These are phyloP conservation scores for Isoetes engelmannii DNA, from an alignment of 83 land plant genomes.

Conservation along the genomic window DNA sequence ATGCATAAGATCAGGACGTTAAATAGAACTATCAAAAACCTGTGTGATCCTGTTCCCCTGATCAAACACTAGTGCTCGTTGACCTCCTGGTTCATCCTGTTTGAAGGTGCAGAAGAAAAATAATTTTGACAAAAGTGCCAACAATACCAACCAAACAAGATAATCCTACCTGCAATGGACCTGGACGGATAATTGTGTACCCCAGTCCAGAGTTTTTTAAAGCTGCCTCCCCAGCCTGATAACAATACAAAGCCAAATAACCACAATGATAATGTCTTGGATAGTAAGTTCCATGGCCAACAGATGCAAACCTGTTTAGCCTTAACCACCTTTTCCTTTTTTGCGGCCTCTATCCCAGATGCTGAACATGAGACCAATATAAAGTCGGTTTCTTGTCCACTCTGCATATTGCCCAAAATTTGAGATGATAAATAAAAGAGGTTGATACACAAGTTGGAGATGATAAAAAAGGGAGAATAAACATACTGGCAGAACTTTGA, in stretches of 20 bases:
- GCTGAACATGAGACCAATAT: conserved; percentile 90
- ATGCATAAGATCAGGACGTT: background rate
- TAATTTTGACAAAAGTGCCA: background rate
- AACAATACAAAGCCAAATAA: background rate
- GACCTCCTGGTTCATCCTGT: conserved; percentile 99
- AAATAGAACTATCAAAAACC: conserved; percentile 26
- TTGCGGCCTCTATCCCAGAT: conserved; percentile 53
- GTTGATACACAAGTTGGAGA: conserved; percentile 7
- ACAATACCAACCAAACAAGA: background rate
- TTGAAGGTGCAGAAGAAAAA: background rate
- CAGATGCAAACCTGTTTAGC: conserved; percentile 66
- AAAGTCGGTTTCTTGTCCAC: conserved; percentile 93
- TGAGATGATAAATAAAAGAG: background rate
- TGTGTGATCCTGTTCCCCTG: conserved; percentile 97
- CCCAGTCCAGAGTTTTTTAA: conserved; percentile 91
- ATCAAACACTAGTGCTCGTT: conserved; percentile 92
- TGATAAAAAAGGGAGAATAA: background rate
- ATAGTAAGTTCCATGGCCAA: background rate
- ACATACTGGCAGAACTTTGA: conserved; percentile 91
- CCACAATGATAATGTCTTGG: background rate
- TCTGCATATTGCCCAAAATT: conserved; percentile 39
- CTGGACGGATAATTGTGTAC: conserved; percentile 92
- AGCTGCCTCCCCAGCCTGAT: conserved; percentile 85
- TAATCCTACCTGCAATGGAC: conserved; percentile 67
- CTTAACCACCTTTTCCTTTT: conserved; percentile 71